Evolutionary conservation across 139 green algal genomes (phyloP), one percentile per base, ranked within the genome.

Genomic region (Yamagishiella unicocca): DNA sequence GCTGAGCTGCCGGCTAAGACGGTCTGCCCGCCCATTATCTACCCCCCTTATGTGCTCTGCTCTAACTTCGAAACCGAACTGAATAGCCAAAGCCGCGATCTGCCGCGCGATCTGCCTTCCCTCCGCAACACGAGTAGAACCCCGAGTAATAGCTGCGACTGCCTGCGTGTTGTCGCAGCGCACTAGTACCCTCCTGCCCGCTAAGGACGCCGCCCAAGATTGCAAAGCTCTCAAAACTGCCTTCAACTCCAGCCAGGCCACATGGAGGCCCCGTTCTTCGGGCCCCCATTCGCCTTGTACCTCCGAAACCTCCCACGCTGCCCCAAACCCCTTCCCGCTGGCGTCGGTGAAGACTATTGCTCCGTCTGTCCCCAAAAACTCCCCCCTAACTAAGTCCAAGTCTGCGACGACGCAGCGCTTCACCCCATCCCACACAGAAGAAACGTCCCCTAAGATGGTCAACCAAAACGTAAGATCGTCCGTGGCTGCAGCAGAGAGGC

Each of bases 291-390:
- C 1, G 38, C 70, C 33, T 31, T 77, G 74, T 0, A 68, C 8
- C 53, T 82, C 70, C 17, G 40, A 38, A 4, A 33, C 0, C 3
- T 22, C 50, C 50, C 73, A 73, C 4, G 74, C 71, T 1, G 46
- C 83, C 0, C 83, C 83, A 38, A 82, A 77, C 0, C 83, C 83
- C 17, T 0, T 35, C 2, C 50, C 55, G 53, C 83, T 88, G 7
- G 83, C 83, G n/a, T 88, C 83, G 4, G 68, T 88, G 67, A 81
- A 88, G 45, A 88, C 64, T 17, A 43, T 7, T 24, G 54, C 76
- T 4, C 75, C 75, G 22, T 68, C 31, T 4, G n/a, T 17, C 6
- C 53, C 54, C 1, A 21, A 6, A 64, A 88, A 88, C 31, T 74
- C 14, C 31, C 50, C 54, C 37, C 33, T 38, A 24, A 82, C 70